phyloP scores from a whole-genome alignment of 345 rosid species.

The Salix viminalis region DNA sequence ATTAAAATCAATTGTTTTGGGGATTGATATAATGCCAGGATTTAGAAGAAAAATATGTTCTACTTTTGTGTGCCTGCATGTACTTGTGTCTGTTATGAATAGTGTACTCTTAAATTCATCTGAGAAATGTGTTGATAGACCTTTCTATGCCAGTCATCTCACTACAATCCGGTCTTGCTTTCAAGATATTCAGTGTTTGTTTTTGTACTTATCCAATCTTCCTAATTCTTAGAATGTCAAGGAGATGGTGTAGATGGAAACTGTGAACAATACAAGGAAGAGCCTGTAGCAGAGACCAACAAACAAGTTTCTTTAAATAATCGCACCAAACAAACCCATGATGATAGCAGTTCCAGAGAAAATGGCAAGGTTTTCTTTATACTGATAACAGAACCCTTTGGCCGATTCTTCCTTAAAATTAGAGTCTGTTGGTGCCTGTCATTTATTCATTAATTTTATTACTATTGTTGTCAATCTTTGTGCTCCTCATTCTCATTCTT shows the following conservation, averaged over 20 bases:
- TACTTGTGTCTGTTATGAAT: background rate
- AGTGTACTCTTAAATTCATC: background rate
- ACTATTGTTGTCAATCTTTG: background rate
- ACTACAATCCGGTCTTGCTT: conserved; percentile 2
- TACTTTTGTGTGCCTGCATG: background rate
- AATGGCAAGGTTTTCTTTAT: conserved; percentile 55
- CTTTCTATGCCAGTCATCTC: background rate
- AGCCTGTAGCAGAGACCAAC: conserved; percentile 23
- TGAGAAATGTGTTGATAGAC: background rate
- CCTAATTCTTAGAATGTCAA: conserved; percentile 16
- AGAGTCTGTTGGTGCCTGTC: background rate
- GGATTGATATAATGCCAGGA: background rate
- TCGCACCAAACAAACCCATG: conserved; percentile 26
- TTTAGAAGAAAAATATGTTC: background rate
- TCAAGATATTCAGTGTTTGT: conserved; percentile 6
- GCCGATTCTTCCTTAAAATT: background rate
- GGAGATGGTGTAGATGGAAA: conserved; percentile 34
- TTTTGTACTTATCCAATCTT: background rate
- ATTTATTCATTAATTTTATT: background rate
- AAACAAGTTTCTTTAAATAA: conserved; percentile 31
- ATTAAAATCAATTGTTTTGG: background rate
- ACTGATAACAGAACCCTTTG: conserved; percentile 6
- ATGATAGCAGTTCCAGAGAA: conserved; percentile 25
- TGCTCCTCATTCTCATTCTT: background rate
- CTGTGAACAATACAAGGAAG: conserved; percentile 33